Percentiles rank a stretch among this genome's conserved stretches.
Conservation (phyloP, 2,329 filamentous ascomycete species). For the Paecilomyces variotii region DNA sequence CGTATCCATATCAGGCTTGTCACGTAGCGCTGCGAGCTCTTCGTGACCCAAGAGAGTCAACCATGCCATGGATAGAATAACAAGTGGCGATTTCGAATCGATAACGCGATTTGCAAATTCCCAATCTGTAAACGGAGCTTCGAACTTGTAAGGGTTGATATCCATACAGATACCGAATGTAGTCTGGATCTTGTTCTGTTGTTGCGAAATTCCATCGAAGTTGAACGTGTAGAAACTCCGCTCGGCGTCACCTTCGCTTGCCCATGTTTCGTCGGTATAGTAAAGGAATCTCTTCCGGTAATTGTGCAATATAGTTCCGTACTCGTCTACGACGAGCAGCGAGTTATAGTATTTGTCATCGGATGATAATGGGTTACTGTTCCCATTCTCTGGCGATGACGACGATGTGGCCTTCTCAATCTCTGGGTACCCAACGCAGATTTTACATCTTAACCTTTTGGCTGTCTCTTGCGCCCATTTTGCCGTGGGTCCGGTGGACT, state of each 20-base stretch:
- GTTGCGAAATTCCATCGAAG: slow-evolving; percentile 2
- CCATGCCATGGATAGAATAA: slow-evolving; percentile 59
- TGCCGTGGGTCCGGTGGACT: slow-evolving; percentile 46
- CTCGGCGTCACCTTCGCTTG: slow-evolving; percentile 41
- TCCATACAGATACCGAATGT: slow-evolving; percentile 46
- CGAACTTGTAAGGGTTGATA: slow-evolving; percentile 56
- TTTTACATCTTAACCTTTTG: slow-evolving; percentile 47
- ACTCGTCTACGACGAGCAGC: slow-evolving; percentile 49
- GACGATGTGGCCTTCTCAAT: slow-evolving; percentile 14
- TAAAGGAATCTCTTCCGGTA: slow-evolving; percentile 60
- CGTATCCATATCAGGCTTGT: slow-evolving; percentile 50
- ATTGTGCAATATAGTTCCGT: slow-evolving; percentile 48
- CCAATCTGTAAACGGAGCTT: slow-evolving; percentile 49
- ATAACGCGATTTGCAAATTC: slow-evolving; percentile 54
- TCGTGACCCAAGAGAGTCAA: slow-evolving; percentile 43
- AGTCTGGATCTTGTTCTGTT: slow-evolving; percentile 26
- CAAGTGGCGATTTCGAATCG: slow-evolving; percentile 39
- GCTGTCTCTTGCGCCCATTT: slow-evolving; percentile 52
- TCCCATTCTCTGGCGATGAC: not conserved
- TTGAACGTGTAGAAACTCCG: slow-evolving; percentile 22
- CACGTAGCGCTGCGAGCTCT: slow-evolving; percentile 38
- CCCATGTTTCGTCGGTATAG: slow-evolving; percentile 61
- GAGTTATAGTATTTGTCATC: slow-evolving; percentile 47
- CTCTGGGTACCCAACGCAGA: slow-evolving; percentile 60
- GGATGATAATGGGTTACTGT: not conserved